Conservation (phyloP, 768 basidiomycete species). For the Boletus reticulatus region DNA sequence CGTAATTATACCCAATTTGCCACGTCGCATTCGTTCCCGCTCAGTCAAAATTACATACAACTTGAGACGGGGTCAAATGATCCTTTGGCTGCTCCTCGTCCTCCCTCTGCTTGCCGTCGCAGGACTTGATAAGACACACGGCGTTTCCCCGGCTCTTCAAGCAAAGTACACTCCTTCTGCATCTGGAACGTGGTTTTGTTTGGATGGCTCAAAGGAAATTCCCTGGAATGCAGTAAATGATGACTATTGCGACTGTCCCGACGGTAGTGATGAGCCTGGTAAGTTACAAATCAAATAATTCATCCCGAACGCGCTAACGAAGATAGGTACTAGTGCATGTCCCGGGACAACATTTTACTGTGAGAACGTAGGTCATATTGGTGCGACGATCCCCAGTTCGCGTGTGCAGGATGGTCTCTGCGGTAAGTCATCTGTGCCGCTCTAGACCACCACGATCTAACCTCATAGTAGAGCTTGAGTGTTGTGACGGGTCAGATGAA, state of each 20-base stretch:
- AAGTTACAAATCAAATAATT: conserved; percentile 4
- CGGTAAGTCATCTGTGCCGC: conserved; percentile 49
- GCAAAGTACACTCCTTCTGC: conserved; percentile 53
- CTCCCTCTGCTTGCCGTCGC: conserved; percentile 40
- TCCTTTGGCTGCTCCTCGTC: conserved; percentile 47
- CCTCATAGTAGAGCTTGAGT: conserved; percentile 66
- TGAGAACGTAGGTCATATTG: conserved; percentile 84
- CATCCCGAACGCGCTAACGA: conserved; percentile 8
- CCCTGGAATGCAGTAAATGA: conserved; percentile 84
- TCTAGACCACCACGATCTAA: conserved; percentile 11
- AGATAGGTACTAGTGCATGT: conserved; percentile 81
- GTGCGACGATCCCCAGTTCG: conserved; percentile 71
- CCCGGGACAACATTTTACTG: conserved; percentile 78
- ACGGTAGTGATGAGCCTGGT: conserved; percentile 97
- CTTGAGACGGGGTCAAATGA: conserved; percentile 33
- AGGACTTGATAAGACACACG: conserved; percentile 48
- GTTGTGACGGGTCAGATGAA: conserved; percentile 97
- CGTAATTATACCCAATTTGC: conserved; percentile 13
- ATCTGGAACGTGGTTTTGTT: conserved; percentile 68
- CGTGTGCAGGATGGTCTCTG: conserved; percentile 93
- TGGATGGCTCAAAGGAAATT: conserved; percentile 79
- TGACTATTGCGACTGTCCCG: conserved; percentile 91
- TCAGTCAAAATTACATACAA: neutral
- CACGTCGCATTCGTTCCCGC: conserved; percentile 4
- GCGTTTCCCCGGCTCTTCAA: conserved; percentile 54